Evolutionary conservation across 202 grass and related monocot genomes (phyloP).

Genomic region (Eragrostis tef): DNA sequence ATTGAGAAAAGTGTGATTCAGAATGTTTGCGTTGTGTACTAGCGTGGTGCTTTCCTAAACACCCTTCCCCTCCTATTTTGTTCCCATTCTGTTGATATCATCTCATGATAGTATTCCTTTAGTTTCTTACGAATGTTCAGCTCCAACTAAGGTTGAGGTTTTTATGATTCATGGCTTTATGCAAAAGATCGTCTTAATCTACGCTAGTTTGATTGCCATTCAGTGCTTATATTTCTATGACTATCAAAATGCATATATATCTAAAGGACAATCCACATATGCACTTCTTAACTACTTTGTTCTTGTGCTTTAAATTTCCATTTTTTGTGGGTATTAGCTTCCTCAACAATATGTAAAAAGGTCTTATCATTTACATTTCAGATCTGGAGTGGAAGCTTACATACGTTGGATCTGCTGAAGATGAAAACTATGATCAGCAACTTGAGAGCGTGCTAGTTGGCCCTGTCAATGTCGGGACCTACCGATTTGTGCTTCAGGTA

Average conservation of each 20-base stretch:
- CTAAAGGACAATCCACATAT: too few species aligned
- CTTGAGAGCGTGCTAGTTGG: slow-evolving; percentile 97
- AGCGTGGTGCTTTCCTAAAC: not conserved
- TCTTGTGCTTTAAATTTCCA: not conserved
- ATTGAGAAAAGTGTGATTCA: slow-evolving; percentile 4
- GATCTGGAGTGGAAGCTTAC: slow-evolving; percentile 98
- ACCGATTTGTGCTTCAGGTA: slow-evolving; percentile 95
- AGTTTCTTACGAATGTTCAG: not conserved
- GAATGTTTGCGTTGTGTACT: not conserved
- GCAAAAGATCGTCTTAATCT: not conserved
- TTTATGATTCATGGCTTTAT: slow-evolving; percentile 21
- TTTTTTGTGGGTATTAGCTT: not conserved
- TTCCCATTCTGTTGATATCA: slow-evolving; percentile 4
- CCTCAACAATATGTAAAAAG: not conserved
- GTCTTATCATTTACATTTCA: slow-evolving; percentile 42
- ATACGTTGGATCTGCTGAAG: slow-evolving; percentile 98
- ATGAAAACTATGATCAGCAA: slow-evolving; percentile 94
- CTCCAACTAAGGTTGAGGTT: not conserved
- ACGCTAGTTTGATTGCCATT: not conserved
- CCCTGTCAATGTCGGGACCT: slow-evolving; percentile 94
- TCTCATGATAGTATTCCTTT: not conserved
- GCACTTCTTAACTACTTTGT: not conserved
- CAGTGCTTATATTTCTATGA: not conserved
- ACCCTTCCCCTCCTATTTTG: not conserved
- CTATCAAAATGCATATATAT: not conserved